Evolutionary conservation across 495 filamentous ascomycete species (phyloP), one percentile per base, ranked within the genome.

Genomic region (Tuber magnatum): DNA sequence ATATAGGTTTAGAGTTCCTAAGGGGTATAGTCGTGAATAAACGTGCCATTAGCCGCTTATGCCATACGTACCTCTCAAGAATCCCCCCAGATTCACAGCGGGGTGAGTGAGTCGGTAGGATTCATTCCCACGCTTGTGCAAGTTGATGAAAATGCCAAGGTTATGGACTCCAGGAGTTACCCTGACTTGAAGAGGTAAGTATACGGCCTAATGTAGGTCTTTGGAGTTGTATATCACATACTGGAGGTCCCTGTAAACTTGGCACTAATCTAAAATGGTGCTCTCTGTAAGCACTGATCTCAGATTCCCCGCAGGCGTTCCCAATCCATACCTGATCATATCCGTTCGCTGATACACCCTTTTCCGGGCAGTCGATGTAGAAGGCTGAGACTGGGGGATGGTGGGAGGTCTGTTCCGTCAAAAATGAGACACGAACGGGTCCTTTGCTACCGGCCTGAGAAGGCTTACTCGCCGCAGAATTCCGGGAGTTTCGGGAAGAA

Each of bases 391-490:
- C 94, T 20, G 95, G 95, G 22, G 95, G 95, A 86, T 99, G 95
- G 76, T 99, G 95, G 10, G 94, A 97, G n/a, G 95, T 93, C 81
- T 99, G 95, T 83, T 99, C 95, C 9, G 95, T 99, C 78, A 99
- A 85, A 80, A 94, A 99, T 43, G 93, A 97, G 71, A 99, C 88
- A 75, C 90, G 90, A 79, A 94, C 88, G 35, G 86, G 86, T 74
- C 88, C 90, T 42, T 85, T 78, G 83, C 41, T 82, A 80, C 69
- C 87, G 82, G 75, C 84, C 85, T 70, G 84, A 39, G 78, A 80
- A 38, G 81, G 78, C 38, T 80, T 80, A 69, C 80, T 80, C 75
- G 84, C 87, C 10, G 76, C 82, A 6, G 89, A 88, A 74, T 85
- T 87, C 32, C 84, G 81, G 42, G 86, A 88, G 8, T 85, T 87